Conservation (phyloP, 2,329 filamentous ascomycete genomes). For the Aspergillus sp. region DNA sequence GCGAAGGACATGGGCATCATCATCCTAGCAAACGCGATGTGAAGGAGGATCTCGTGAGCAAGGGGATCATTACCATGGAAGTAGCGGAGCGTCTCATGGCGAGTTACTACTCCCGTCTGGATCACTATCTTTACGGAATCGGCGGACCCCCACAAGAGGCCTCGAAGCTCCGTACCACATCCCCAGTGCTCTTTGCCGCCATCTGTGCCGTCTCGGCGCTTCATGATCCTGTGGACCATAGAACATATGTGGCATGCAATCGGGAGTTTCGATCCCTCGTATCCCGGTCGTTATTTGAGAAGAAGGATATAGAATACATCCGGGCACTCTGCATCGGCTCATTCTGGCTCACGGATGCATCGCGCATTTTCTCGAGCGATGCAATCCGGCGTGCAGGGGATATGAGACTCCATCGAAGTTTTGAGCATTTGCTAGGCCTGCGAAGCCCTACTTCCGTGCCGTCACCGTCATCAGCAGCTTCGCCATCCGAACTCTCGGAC, state of each 20-base stretch:
- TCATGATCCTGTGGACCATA: slow-evolving; percentile 37
- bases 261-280: slow-evolving; percentile 48
- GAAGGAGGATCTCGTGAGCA: slow-evolving; percentile 44
- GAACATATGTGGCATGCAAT: slow-evolving; percentile 38
- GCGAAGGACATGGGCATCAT: slow-evolving; percentile 17
- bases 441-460: not conserved
- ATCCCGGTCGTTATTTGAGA: slow-evolving; percentile 48
- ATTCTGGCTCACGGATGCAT: slow-evolving; percentile 54
- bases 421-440: slow-evolving; percentile 30
- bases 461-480: not conserved
- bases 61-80: slow-evolving; percentile 40
- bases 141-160: slow-evolving; percentile 42
- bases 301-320: slow-evolving; percentile 46
- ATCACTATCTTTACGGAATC: slow-evolving; percentile 49
- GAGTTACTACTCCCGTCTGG: slow-evolving; percentile 45
- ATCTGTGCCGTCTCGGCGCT: slow-evolving; percentile 49
- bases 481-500: slow-evolving; percentile 18
- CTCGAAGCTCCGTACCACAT: slow-evolving; percentile 40
- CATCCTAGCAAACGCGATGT: slow-evolving; percentile 18
- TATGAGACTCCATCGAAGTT: slow-evolving; percentile 37
- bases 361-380: slow-evolving; percentile 35
- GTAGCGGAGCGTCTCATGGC: slow-evolving; percentile 45
- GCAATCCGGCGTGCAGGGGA: slow-evolving; percentile 31
- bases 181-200: slow-evolving; percentile 44
- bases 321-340: slow-evolving; percentile 51